phyloP scores from a whole-genome alignment of 164 flowering plant genomes.

The Umbilicus rupestris region DNA sequence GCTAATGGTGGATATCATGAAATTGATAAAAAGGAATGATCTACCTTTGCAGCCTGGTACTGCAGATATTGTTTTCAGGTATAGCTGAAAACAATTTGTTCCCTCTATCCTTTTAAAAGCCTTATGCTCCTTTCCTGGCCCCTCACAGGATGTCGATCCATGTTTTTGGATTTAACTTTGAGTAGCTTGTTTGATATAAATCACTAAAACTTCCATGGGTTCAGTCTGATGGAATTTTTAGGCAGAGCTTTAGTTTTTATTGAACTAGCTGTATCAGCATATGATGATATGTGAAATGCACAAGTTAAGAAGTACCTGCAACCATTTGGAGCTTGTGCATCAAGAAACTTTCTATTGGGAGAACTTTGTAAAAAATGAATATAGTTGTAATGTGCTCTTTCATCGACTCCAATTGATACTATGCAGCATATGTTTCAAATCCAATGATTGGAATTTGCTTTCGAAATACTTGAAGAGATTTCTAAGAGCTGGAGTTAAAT shows the following conservation, averaged over 20 bases:
- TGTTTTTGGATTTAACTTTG: not conserved
- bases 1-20: slow-evolving; percentile 66
- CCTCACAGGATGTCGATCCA: not conserved
- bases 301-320: not conserved
- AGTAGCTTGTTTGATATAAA: not conserved
- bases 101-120: not conserved
- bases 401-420: not conserved
- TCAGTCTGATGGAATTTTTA: not conserved
- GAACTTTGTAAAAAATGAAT: not conserved
- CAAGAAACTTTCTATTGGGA: not conserved
- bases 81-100: not conserved
- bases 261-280: not conserved
- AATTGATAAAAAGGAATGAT: slow-evolving; percentile 54
- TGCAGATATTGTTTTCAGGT: slow-evolving; percentile 95
- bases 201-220: not conserved
- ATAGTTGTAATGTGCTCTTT: not conserved
- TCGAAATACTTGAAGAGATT: slow-evolving; percentile 61
- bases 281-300: not conserved
- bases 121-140: not conserved
- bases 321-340: not conserved
- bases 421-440: slow-evolving; percentile 65
- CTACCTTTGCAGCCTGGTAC: slow-evolving; percentile 80
- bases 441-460: slow-evolving; percentile 55
- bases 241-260: not conserved
- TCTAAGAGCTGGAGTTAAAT: slow-evolving; percentile 51